A percentile compares a stretch with the other conserved stretches of the same genome.
Conservation (phyloP, 306 rosid genomes). For the Prinsepia uniflora region DNA sequence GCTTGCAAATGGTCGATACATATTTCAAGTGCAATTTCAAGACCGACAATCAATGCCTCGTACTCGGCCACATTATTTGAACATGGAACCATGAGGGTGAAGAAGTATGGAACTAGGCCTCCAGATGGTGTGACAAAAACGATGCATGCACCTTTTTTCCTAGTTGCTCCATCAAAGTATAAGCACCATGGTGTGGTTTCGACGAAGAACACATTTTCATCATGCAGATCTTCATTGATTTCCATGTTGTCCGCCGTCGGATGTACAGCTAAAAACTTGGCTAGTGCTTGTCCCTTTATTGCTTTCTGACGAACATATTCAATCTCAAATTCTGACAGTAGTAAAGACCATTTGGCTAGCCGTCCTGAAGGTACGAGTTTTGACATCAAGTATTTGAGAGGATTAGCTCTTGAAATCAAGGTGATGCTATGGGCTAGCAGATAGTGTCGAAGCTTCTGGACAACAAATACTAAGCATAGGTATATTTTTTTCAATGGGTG, state of each 20-base stretch:
- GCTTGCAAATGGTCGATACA: background rate
- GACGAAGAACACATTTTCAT: background rate
- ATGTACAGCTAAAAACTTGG: background rate
- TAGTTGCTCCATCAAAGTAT: background rate
- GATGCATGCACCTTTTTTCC: too few species aligned
- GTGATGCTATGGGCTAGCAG: background rate
- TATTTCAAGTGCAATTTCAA: background rate
- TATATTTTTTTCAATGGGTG: background rate
- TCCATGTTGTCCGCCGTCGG: background rate
- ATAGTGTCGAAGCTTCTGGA: background rate
- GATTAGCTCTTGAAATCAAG: background rate
- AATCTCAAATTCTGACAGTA: background rate
- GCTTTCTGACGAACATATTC: background rate
- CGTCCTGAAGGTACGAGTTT: background rate
- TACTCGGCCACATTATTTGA: background rate
- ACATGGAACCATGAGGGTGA: background rate
- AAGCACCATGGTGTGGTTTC: background rate
- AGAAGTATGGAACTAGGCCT: background rate
- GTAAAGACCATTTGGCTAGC: background rate
- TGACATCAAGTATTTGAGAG: background rate
- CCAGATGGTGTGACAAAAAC: background rate
- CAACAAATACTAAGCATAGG: background rate
- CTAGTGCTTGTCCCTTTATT: background rate
- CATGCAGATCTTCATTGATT: background rate
- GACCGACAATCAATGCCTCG: background rate